phyloP scores from a whole-genome alignment of 2,329 filamentous ascomycete species.

The Zalaria sp. region DNA sequence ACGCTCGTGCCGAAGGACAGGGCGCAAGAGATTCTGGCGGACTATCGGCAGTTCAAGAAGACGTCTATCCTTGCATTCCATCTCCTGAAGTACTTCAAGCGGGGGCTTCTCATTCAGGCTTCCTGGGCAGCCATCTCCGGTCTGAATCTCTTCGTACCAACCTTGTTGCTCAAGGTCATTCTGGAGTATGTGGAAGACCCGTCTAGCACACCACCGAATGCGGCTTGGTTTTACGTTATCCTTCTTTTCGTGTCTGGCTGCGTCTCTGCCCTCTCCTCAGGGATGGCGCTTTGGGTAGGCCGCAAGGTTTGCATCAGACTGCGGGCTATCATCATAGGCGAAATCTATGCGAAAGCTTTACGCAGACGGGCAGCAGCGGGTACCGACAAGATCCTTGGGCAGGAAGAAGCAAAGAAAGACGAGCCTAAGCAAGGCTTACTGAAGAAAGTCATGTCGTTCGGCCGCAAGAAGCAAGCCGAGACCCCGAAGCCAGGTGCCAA shows the following conservation, averaged over 20 bases:
- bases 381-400: conserved; percentile 57
- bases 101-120: conserved; percentile 61
- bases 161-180: conserved; percentile 78
- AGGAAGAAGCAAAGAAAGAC: conserved; percentile 32
- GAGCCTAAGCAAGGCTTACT: conserved; percentile 27
- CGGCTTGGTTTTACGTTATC: conserved; percentile 92
- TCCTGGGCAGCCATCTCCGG: conserved; percentile 67
- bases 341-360: conserved; percentile 92
- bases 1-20: conserved; percentile 82
- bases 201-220: conserved; percentile 59
- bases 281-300: conserved; percentile 82
- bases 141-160: conserved; percentile 80
- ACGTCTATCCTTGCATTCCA: conserved; percentile 68
- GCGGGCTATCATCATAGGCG: conserved; percentile 87
- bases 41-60: conserved; percentile 77
- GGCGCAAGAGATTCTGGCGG: conserved; percentile 61
- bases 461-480: conserved; percentile 44
- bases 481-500: conserved; percentile 24
- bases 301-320: conserved; percentile 88
- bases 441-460: conserved; percentile 38
- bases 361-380: conserved; percentile 76
- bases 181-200: conserved; percentile 88
- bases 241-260: conserved; percentile 73
- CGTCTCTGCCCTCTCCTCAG: conserved; percentile 68
- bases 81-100: conserved; percentile 71